Conservation (phyloP, 1,284 basidiomycete species). For the Heterobasidion annosum region DNA sequence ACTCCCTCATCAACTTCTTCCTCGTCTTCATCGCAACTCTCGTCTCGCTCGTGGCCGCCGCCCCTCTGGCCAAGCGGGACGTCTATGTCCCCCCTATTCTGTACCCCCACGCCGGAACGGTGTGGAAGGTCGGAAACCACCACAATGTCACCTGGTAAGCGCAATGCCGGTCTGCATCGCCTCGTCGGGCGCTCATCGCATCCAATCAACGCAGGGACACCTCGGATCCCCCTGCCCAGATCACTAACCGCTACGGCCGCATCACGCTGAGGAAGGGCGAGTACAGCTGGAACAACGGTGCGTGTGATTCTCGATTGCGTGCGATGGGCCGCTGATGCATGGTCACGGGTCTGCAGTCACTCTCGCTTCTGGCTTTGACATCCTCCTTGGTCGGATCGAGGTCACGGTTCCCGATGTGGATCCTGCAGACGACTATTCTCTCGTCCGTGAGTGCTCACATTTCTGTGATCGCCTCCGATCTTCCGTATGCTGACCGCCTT, state of each 20-base stretch:
- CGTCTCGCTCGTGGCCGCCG: constrained; percentile 7
- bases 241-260: constrained; percentile 15
- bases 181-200: too few relatives aligned
- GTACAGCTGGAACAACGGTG: constrained; percentile 5
- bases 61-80: constrained; percentile 12
- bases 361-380: constrained; percentile 16
- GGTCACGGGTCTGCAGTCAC: not conserved
- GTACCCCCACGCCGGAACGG: constrained; percentile 15
- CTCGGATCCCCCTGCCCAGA: constrained; percentile 13
- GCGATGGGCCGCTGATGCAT: not conserved
- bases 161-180: not conserved
- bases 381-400: constrained; percentile 14
- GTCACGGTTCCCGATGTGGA: constrained; percentile 18
- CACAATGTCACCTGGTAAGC: constrained; percentile 20
- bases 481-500: not conserved
- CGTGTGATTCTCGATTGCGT: not conserved
- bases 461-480: not conserved
- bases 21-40: constrained; percentile 4
- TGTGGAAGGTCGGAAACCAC: constrained; percentile 17
- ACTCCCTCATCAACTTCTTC: constrained; percentile 5
- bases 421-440: constrained; percentile 13
- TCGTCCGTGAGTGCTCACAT: constrained; percentile 14
- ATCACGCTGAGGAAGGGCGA: constrained; percentile 14
- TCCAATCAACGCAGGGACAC: constrained; percentile 7
- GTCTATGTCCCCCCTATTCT: constrained; percentile 17